Percentiles rank a stretch among this genome's conserved stretches.
Evolutionary conservation across 208 protist species (phyloP).

Genomic region (Acanthamoeba culbertsoni): DNA sequence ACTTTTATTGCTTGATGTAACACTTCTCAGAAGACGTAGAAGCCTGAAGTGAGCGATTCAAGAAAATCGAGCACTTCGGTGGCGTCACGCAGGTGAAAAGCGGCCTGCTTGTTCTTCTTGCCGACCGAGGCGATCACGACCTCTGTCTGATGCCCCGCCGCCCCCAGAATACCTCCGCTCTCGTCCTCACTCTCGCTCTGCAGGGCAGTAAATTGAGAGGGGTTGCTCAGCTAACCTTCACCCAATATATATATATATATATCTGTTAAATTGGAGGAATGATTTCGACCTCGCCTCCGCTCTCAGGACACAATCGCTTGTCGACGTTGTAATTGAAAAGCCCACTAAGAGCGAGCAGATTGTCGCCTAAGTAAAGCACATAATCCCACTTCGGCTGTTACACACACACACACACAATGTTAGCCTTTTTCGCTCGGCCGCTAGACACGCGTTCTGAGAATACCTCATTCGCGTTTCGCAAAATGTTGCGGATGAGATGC

Average conservation of each 20-base stretch:
- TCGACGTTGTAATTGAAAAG: conserved; percentile 48
- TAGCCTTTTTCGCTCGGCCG: not conserved
- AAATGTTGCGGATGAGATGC: conserved; percentile 21
- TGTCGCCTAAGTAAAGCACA: conserved; percentile 31
- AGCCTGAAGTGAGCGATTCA: conserved; percentile 38
- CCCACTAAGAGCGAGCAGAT: not conserved
- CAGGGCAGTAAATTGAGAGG: no score
- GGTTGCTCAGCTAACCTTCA: no score
- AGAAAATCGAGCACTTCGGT: conserved; percentile 45
- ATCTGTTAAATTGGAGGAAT: no score
- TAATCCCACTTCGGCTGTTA: not conserved
- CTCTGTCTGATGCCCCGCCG: conserved; percentile 27
- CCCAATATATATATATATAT: no score
- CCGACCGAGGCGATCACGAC: conserved; percentile 44
- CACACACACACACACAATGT: not conserved
- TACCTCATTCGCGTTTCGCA: not conserved
- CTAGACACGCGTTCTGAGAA: not conserved
- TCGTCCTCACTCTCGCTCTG: conserved; percentile 23
- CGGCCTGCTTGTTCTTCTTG: conserved; percentile 47
- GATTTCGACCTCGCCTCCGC: not conserved
- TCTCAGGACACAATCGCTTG: conserved; percentile 5
- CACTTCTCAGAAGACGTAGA: conserved; percentile 48
- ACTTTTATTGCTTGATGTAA: no score
- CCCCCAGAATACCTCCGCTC: not conserved
- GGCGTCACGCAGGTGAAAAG: conserved; percentile 35